These are phyloP conservation scores for Amorphotheca resinae DNA, from an alignment of 495 filamentous ascomycete genomes.

Conservation along the genomic window DNA sequence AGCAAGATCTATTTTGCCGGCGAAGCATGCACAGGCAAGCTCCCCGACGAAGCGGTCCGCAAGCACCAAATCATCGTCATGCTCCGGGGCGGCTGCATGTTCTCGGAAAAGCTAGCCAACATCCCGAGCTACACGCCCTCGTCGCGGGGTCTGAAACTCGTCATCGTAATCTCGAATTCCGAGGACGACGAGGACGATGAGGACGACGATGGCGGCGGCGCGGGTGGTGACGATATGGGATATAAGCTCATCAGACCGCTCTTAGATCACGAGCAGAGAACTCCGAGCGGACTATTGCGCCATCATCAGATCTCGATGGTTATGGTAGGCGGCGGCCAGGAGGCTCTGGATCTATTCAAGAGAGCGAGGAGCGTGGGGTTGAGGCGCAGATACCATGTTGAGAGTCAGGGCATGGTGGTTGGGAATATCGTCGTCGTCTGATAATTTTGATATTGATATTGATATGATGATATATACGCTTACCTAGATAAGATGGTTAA, in stretches of 20 bases:
- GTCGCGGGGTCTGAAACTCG: conserved; percentile 52
- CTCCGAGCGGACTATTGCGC: conserved; percentile 57
- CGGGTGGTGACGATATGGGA: neutral
- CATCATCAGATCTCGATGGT: conserved; percentile 68
- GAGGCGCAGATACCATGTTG: conserved; percentile 64
- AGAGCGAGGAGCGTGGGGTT: conserved; percentile 53
- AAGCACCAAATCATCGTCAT: conserved; percentile 74
- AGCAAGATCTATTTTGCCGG: conserved; percentile 56
- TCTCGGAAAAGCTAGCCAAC: conserved; percentile 68
- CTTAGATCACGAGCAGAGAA: conserved; percentile 63
- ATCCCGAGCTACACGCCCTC: conserved; percentile 65
- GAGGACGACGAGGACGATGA: conserved; percentile 31
- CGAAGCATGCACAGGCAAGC: conserved; percentile 49
- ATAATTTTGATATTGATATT: neutral
- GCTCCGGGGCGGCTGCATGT: conserved; percentile 73
- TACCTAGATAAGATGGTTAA: no score
- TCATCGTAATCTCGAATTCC: conserved; percentile 67
- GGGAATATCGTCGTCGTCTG: conserved; percentile 58
- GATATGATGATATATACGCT: no score
- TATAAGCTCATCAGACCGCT: conserved; percentile 50
- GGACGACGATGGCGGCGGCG: conserved; percentile 32
- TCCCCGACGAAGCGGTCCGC: conserved; percentile 47
- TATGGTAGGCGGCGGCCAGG: conserved; percentile 68
- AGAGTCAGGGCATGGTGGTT: conserved; percentile 69
- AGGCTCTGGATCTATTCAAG: conserved; percentile 49